Evolutionary conservation across 805 yeast species (phyloP), one percentile per base, ranked within the genome.

Genomic region (Grigorovia yakushimaensis): DNA sequence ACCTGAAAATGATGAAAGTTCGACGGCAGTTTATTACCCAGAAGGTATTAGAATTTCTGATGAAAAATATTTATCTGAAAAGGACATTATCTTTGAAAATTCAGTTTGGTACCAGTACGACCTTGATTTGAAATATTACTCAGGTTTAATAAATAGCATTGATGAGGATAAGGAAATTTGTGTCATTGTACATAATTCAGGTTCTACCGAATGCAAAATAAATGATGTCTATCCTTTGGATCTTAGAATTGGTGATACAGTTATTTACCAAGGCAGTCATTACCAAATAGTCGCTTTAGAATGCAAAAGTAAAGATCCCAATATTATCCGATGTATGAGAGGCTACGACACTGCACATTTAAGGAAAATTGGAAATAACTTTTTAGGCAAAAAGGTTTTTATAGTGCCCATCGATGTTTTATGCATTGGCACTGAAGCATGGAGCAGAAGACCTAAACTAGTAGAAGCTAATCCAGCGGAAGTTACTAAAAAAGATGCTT

Each of bases 21-120:
- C 11, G 9, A 41, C 20, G 8, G 7, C 21, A 18, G 17, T 8
- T 18, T 17, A 10, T 9, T 37, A 37, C 21, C 22, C 39, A 37
- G 20, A 37, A 37, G 47, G 43, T 9, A 37, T 51, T 5, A 46
- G 39, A 43, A 41, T 27, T n/a, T 21, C 19, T 4, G 59, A 57
- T 33, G 33, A 42, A 10, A 52, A 47, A 17, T 47, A 39, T 24
- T 48, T 69, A 7, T 50, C 64, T 1, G 56, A 55, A 17, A 47
- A 49, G 1, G 70, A 69, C 46, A 56, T 70, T 5, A 22, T 50
- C 1, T 65, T 60, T 45, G 55, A 54, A 18, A 56, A 58, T 17
- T 70, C 76, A 41, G 81, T 79, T 1, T 80, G 82, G 82, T 78
- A 77, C 11, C 68, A 70, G 15, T 73, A 71, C 51, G 69, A 71